A percentile compares a stretch with the other conserved stretches of the same genome.
Conservation (phyloP, 2,329 filamentous ascomycete species). For the Leptographium procerum region DNA sequence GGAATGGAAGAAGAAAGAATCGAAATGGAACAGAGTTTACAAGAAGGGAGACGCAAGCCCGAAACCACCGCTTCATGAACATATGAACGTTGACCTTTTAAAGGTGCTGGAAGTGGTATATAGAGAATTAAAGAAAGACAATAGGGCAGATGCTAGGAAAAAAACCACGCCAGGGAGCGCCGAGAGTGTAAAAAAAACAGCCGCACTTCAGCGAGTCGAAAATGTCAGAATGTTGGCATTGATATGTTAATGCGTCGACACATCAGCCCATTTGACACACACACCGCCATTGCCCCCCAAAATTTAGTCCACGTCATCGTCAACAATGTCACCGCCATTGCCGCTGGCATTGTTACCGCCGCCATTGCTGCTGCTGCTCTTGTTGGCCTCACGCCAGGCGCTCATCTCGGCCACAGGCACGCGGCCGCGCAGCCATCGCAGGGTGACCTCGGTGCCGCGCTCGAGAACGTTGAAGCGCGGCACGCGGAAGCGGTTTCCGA, state of each 20-base stretch:
- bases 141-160: neutral
- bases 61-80: neutral
- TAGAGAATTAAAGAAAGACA: neutral
- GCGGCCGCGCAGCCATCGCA: slow-evolving; percentile 69
- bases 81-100: neutral
- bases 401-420: slow-evolving; percentile 53
- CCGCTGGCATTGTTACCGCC: neutral
- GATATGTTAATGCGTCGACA: too few species aligned
- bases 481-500: slow-evolving; percentile 78
- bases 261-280: neutral
- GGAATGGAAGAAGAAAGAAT: neutral
- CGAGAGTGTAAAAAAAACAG: too few species aligned
- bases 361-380: slow-evolving; percentile 4
- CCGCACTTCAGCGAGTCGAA: too few species aligned
- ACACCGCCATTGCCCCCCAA: neutral
- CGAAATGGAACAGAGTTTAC: too few species aligned
- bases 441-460: slow-evolving; percentile 73
- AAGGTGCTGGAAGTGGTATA: neutral
- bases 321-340: neutral
- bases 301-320: neutral
- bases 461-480: slow-evolving; percentile 75
- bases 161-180: too few species aligned
- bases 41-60: neutral
- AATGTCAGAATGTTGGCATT: too few species aligned
- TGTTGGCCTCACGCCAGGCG: slow-evolving; percentile 35